Conservation (phyloP, 108 stramenopile species). For the Asterionellopsis glacialis region DNA sequence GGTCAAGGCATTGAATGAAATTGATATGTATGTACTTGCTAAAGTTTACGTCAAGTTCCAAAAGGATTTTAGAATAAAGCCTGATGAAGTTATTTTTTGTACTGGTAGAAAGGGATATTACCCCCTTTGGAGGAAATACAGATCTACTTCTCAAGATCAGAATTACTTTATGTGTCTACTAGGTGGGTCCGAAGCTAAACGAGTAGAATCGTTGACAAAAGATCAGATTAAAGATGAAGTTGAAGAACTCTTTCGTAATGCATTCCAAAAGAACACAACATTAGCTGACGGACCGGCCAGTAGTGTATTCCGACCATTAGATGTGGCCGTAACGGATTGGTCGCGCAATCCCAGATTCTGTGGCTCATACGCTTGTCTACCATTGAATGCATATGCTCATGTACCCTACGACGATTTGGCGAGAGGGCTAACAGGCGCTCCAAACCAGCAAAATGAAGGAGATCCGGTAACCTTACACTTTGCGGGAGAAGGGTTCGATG, state of each 20-base stretch:
- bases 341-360: conserved; percentile 18
- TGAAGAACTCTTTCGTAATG: conserved; percentile 14
- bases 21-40: conserved; percentile 26
- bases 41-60: conserved; percentile 22
- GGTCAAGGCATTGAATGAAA: conserved; percentile 32
- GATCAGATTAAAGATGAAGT: conserved; percentile 20
- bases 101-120: conserved; percentile 11
- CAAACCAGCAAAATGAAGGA: background rate
- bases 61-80: conserved; percentile 7
- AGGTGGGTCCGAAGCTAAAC: conserved; percentile 13
- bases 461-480: conserved; percentile 17
- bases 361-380: conserved; percentile 21
- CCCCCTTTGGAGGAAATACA: conserved; percentile 24
- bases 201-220: conserved; percentile 15
- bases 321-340: conserved; percentile 22
- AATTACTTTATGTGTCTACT: conserved; percentile 19
- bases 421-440: conserved; percentile 3
- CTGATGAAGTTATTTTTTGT: conserved; percentile 10
- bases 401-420: conserved; percentile 4
- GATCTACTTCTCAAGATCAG: conserved; percentile 2
- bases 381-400: conserved; percentile 10
- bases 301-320: conserved; percentile 10
- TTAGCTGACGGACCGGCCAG: too few relatives aligned
- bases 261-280: conserved; percentile 1
- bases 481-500: conserved; percentile 25